These are phyloP conservation scores for Pseudoturritis turrita DNA, from an alignment of 345 rosid genomes.

Conservation along the genomic window DNA sequence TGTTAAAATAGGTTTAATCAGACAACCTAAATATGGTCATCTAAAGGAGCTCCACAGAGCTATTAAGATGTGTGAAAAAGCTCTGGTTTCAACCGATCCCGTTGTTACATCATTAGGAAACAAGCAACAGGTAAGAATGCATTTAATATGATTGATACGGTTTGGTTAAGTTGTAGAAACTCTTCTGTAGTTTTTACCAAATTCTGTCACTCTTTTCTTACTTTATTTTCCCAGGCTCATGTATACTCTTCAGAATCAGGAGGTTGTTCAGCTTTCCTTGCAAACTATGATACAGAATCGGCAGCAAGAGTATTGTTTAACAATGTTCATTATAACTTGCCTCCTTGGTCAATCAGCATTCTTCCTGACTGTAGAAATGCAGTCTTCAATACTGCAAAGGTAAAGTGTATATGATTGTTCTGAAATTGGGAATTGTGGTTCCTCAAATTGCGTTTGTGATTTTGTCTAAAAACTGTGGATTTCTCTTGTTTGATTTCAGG, in stretches of 20 bases:
- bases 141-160: neutral
- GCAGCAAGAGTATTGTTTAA: slow-evolving; percentile 81
- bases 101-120: slow-evolving; percentile 73
- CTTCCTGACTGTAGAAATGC: slow-evolving; percentile 98
- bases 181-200: slow-evolving; percentile 13
- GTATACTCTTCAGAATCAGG: slow-evolving; percentile 78
- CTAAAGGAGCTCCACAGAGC: slow-evolving; percentile 94
- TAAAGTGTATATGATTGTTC: slow-evolving; percentile 20
- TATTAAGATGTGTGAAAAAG: slow-evolving; percentile 87
- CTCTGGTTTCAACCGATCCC: slow-evolving; percentile 82
- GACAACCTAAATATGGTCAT: slow-evolving; percentile 97
- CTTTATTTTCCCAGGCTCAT: slow-evolving; percentile 55
- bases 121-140: slow-evolving; percentile 67
- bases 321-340: slow-evolving; percentile 93
- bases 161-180: neutral
- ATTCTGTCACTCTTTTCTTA: neutral
- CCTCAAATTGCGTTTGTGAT: neutral
- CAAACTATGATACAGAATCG: slow-evolving; percentile 85
- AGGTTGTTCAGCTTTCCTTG: slow-evolving; percentile 90
- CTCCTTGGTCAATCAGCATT: slow-evolving; percentile 98
- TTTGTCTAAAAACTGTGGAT: neutral
- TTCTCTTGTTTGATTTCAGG: slow-evolving; percentile 37
- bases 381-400: slow-evolving; percentile 97
- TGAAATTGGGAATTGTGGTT: neutral
- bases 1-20: slow-evolving; percentile 64